These are phyloP conservation scores for Entomophthora muscae DNA, from an alignment of 371 early-diverging fungal genomes.

Conservation along the genomic window DNA sequence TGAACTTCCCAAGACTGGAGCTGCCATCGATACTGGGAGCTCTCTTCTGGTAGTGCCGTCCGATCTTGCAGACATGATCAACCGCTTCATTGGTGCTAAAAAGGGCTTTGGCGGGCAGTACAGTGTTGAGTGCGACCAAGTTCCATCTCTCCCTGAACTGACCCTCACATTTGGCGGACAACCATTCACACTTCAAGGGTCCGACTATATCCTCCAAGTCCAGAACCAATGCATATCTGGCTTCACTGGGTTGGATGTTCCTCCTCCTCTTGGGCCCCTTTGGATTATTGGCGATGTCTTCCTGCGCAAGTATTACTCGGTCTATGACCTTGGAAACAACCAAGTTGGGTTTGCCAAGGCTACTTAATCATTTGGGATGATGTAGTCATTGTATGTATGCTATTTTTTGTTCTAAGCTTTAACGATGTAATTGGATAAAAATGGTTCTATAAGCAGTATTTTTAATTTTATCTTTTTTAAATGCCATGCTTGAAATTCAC, in stretches of 20 bases:
- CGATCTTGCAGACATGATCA: conserved; percentile 60
- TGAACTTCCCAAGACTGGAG: conserved; percentile 34
- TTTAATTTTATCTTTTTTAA: no score
- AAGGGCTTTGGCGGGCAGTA: conserved; percentile 82
- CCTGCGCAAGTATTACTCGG: conserved; percentile 76
- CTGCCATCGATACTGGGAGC: conserved; percentile 69
- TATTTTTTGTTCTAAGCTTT: no score
- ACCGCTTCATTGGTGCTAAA: conserved; percentile 68
- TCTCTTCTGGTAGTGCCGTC: conserved; percentile 61
- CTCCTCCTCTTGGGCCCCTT: conserved; percentile 42
- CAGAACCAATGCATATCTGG: conserved; percentile 76
- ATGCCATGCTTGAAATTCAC: no score
- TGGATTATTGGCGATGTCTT: conserved; percentile 84
- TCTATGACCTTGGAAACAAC: conserved; percentile 73
- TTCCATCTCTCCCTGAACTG: conserved; percentile 54
- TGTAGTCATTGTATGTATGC: no score
- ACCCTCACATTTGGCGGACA: conserved; percentile 54
- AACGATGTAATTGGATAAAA: no score
- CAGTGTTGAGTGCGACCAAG: conserved; percentile 45
- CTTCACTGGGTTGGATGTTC: conserved; percentile 83
- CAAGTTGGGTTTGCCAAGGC: conserved; percentile 31
- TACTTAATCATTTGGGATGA: conserved; percentile 14
- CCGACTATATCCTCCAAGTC: conserved; percentile 69
- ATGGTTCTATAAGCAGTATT: no score
- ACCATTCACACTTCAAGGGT: conserved; percentile 23